Conservation (phyloP, 2,329 filamentous ascomycete genomes). For the Meredithiella fracta region DNA sequence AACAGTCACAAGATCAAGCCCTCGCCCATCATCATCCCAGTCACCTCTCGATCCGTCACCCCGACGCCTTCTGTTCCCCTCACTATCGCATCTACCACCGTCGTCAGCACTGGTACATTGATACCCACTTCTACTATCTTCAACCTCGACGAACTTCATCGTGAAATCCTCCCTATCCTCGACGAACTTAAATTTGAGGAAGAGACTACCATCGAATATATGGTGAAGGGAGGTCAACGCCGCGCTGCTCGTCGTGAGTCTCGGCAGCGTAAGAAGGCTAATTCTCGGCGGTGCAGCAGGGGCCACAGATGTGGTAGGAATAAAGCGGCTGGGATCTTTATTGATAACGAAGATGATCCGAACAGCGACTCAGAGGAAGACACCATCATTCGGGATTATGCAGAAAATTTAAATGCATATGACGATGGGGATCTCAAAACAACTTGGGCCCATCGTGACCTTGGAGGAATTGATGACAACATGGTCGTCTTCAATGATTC, state of each 20-base stretch:
- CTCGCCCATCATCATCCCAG: no score
- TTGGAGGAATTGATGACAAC: constrained; percentile 19
- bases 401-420: constrained; percentile 44
- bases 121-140: neutral
- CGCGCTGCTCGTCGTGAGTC: constrained; percentile 12
- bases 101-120: no score
- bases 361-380: constrained; percentile 4
- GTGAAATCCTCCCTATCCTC: constrained; percentile 4
- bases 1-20: no score
- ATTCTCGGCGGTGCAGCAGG: neutral
- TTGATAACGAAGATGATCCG: neutral
- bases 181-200: neutral
- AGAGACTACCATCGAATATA: neutral
- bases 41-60: no score
- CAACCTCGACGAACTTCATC: neutral
- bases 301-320: neutral
- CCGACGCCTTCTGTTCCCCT: no score
- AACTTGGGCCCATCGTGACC: constrained; percentile 32
- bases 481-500: constrained; percentile 3
- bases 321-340: neutral
- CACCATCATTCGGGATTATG: constrained; percentile 37
- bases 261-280: constrained; percentile 15
- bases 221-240: constrained; percentile 13
- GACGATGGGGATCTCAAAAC: constrained; percentile 39
- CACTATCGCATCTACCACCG: no score